A percentile compares a stretch with the other conserved stretches of the same genome.
phyloP scores from a whole-genome alignment of 495 filamentous ascomycete species.

The Clavariopsis aquatica region DNA sequence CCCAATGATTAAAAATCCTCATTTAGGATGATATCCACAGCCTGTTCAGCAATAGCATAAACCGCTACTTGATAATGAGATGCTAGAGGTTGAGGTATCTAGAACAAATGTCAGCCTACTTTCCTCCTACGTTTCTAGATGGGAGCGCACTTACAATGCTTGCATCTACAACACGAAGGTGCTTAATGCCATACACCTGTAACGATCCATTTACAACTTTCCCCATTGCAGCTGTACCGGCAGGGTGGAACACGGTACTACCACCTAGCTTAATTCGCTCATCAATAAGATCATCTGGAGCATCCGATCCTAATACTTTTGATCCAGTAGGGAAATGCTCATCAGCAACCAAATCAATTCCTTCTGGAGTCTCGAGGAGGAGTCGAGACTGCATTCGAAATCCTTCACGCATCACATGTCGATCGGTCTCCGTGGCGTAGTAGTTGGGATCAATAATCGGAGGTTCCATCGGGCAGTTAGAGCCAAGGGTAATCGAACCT shows the following conservation, averaged over 20 bases:
- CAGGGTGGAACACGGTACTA: slow-evolving; percentile 35
- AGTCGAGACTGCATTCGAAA: slow-evolving; percentile 14
- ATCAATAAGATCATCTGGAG: slow-evolving; percentile 33
- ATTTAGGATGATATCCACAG: slow-evolving; percentile 29
- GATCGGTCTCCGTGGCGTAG: slow-evolving; percentile 33
- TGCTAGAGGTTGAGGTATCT: slow-evolving; percentile 31
- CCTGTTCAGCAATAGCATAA: slow-evolving; percentile 34
- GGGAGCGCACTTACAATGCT: slow-evolving; percentile 32
- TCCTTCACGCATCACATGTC: slow-evolving; percentile 22
- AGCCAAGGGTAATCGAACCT: slow-evolving; percentile 59
- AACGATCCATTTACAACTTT: slow-evolving; percentile 43
- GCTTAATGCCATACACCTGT: slow-evolving; percentile 40
- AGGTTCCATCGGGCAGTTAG: slow-evolving; percentile 55
- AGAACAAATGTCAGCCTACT: not conserved
- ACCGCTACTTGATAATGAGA: slow-evolving; percentile 31
- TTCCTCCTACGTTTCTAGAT: not conserved
- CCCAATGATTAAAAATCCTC: not conserved
- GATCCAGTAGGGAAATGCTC: slow-evolving; percentile 16
- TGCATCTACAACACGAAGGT: slow-evolving; percentile 43
- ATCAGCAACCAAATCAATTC: slow-evolving; percentile 11
- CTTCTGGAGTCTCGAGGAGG: slow-evolving; percentile 29
- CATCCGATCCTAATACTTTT: not conserved
- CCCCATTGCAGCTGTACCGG: slow-evolving; percentile 42
- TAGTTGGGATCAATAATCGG: slow-evolving; percentile 59
- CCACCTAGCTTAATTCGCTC: slow-evolving; percentile 22